phyloP scores from a whole-genome alignment of 1,284 basidiomycete genomes.

The Farysia itapuensis region DNA sequence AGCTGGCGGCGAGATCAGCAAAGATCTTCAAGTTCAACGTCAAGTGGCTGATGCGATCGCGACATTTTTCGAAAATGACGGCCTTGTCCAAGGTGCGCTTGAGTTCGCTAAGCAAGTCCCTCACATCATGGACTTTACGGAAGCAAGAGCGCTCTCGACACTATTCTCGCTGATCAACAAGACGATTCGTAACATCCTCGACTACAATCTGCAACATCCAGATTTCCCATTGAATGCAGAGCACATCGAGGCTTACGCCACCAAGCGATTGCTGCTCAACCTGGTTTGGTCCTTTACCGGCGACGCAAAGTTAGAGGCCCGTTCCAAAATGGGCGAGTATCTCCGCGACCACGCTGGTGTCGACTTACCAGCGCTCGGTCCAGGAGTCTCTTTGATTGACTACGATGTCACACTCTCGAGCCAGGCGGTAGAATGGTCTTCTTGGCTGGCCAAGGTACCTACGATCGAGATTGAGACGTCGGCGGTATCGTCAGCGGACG shows the following conservation, averaged over 20 bases:
- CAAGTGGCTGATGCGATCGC: constrained; percentile 67
- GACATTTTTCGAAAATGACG: constrained; percentile 68
- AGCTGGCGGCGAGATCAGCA: constrained; percentile 62
- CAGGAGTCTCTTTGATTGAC: constrained; percentile 86
- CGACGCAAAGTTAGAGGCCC: constrained; percentile 84
- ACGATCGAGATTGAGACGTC: constrained; percentile 96
- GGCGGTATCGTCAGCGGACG: constrained; percentile 88
- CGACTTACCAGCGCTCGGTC: constrained; percentile 73
- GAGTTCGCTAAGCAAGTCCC: constrained; percentile 78
- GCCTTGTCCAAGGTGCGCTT: constrained; percentile 77
- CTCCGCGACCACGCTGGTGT: constrained; percentile 82
- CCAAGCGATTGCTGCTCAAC: constrained; percentile 84
- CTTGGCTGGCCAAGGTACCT: constrained; percentile 82
- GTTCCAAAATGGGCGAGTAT: constrained; percentile 87
- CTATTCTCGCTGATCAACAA: constrained; percentile 97
- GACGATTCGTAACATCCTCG: constrained; percentile 85
- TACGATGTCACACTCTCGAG: constrained; percentile 71
- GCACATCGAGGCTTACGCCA: constrained; percentile 84
- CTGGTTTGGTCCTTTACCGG: constrained; percentile 98
- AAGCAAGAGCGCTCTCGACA: constrained; percentile 86
- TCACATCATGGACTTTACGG: constrained; percentile 99
- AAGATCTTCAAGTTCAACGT: constrained; percentile 73
- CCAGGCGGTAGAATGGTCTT: constrained; percentile 71
- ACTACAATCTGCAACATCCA: constrained; percentile 90
- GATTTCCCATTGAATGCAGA: constrained; percentile 89